Evolutionary conservation across 176 grass and related monocot species (phyloP), one percentile per base, ranked within the genome.

Genomic region (Rhipidocladum racemiflorum): DNA sequence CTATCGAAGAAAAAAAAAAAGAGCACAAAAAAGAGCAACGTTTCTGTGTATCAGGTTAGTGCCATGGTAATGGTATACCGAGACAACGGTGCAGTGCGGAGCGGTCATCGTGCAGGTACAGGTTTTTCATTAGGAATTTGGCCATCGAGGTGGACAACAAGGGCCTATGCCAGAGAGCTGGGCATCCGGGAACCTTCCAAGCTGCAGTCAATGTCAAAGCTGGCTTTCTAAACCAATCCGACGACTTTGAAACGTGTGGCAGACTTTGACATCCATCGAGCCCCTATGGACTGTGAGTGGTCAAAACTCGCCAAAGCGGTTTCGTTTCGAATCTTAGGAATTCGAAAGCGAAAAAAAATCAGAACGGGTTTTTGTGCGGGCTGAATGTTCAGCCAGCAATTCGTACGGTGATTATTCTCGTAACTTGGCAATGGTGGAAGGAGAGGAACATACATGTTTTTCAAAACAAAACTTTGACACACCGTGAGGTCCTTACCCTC

Each of bases 141-240:
- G 15, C 46, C 46, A 49, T 49, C 15, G 1, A 5, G 46, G 46
- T 49, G 7, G 48, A 51, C 17, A 16, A 17, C 48, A 51, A 17
- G 40, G 39, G 45, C 45, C 55, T 18, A 27, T 23, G 39, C 3
- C n/a, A 15, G 29, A 28, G 48, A 23, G 32, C 14, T 61, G 56
- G n/a, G 65, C 73, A 74, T 61, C 83, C 23, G 74, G 45, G 88
- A 78, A 90, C 18, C 59, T 86, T 90, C 88, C 59, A 42, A 51
- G 56, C 61, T 39, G 28, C 65, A 73, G 73, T 78, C 73, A 78
- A 78, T 38, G 36, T 18, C 45, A 13, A 59, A 72, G 29, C 25
- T 76, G 54, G 44, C 16, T 39, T 57, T 57, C 21, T 16, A 69
- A 87, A 75, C 28, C 9, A 38, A 46, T 25, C 34, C 74, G 72